A percentile compares a stretch with the other conserved stretches of the same genome.
Conservation (phyloP, 306 rosid genomes). For the Datisca glomerata region DNA sequence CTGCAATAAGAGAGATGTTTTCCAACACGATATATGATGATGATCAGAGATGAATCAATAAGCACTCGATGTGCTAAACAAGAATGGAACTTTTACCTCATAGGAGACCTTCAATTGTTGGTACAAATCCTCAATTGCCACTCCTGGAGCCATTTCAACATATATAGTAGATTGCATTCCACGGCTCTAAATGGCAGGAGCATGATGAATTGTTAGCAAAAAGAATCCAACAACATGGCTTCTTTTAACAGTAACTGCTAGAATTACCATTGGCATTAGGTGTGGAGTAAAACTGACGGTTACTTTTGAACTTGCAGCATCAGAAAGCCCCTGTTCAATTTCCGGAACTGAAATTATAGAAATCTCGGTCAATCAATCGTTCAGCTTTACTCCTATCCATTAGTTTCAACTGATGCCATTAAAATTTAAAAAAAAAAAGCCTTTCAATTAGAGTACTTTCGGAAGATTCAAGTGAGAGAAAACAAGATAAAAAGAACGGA, state of each 20-base stretch:
- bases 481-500: too few relatives aligned
- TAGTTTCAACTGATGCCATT: too few relatives aligned
- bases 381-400: too few relatives aligned
- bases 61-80: constrained; percentile 10
- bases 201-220: too few relatives aligned
- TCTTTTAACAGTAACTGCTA: neutral
- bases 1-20: constrained; percentile 26
- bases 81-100: constrained; percentile 32
- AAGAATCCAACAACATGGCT: neutral
- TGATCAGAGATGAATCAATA: constrained; percentile 1
- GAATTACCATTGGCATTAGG: constrained; percentile 80
- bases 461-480: too few relatives aligned
- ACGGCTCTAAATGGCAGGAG: constrained; percentile 48
- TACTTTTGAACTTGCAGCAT: constrained; percentile 62
- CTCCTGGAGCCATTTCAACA: constrained; percentile 82
- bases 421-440: too few relatives aligned
- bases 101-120: constrained; percentile 54
- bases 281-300: constrained; percentile 90
- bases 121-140: constrained; percentile 50
- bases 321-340: constrained; percentile 82
- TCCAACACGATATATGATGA: neutral
- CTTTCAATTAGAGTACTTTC: too few relatives aligned
- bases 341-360: constrained; percentile 71
- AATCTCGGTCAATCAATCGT: too few relatives aligned
- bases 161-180: constrained; percentile 96